Base-by-base conservation (phyloP, 2,329 filamentous ascomycete species). In the Allantophomopsis lycopodina region DNA sequence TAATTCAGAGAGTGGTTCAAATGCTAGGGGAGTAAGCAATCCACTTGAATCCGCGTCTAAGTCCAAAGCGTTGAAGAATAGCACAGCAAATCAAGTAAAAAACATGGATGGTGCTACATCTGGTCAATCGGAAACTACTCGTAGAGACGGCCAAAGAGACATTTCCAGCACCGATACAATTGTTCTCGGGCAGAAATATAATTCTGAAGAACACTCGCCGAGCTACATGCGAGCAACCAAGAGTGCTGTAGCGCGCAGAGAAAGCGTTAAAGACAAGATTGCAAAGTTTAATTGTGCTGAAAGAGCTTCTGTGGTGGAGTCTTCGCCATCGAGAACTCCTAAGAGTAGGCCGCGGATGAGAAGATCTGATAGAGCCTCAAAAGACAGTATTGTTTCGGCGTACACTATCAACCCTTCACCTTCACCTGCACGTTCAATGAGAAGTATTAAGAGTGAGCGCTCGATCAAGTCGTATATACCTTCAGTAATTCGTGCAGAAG, bases 301-400 rank as follows among this genome's bases (percentile, higher is more conserved):
- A 14, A 55, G 47, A 38, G 48, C 49, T 34, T 42, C 56, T 5
- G 48, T 52, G 15, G 53, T 51, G 14, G 54, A 44, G 13, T 8
- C n/a, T 15, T 34, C 32, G 16, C 32, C 32, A 36, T 56, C 53
- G 33, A 47, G 51, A 23, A 44, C 38, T 35, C 38, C 37, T 10
- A 39, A 42, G 31, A 36, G 35, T 13, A 21, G 23, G 31, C 32
- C 43, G 11, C 16, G 32, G 10, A 14, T 17, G 23, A 28, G 23
- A 28, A 8, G 23, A n/a, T 34, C 16, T 34, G 16, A 15, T 13
- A 34, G 12, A 10, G 13, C 8, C n/a, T 14, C n/a, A 34, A 12
- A 12, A 14, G 14, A 34, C 7, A 20, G 16, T 21, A 23, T 30
- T n/a, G 12, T 28, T 38, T 28, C 18, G n/a, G 17, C 3, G 7